Evolutionary conservation across 2,329 filamentous ascomycete species (phyloP), one percentile per base, ranked within the genome.

Genomic region (Phaeosphaeria sp.): DNA sequence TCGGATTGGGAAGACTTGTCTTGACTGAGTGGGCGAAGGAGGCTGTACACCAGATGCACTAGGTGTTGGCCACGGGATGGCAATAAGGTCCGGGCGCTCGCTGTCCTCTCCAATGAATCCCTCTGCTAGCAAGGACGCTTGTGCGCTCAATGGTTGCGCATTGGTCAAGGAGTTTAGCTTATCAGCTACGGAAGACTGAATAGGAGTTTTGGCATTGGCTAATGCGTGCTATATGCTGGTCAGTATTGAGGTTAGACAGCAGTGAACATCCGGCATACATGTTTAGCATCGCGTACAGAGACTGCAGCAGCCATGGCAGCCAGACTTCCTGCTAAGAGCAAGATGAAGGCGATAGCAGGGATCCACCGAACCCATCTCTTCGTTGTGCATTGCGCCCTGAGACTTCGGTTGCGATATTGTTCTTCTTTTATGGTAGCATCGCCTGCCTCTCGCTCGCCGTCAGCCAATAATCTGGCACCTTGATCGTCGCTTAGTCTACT

Each of bases 1-100:
- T 30, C 73, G 66, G n/a, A 76, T 75, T 2, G 74, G 74, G 49
- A 72, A 76, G 6, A 59, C 56, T 36, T 71, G 51, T 45, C 65
- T 65, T 18, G 62, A 59, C 33, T 58, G 55, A 18, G 59, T 40
- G 15, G 55, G 50, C 11, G 51, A 53, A 2, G 60, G 57, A n/a
- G 67, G 64, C 18, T 61, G 47, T 13, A 61, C 50, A 9, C 63
- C 60, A 22, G 59, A 40, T 20, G 64, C 43, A 8, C 56, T 61
- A 18, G 60, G 60, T 8, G 65, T 57, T 33, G 67, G 64, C 56
- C 61, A 63, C 13, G 61, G 46, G 7, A 62, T 58, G 24, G 63
- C 46, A 47, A 64, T 57, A 13, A 57, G 45, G 42, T 60, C 47
- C 30, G 56, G 57, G 18, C 55, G 21, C 36, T 65, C 51, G 5